Evolutionary conservation across 768 basidiomycete genomes (phyloP).

Genomic region (Pisolithus tinctorius): DNA sequence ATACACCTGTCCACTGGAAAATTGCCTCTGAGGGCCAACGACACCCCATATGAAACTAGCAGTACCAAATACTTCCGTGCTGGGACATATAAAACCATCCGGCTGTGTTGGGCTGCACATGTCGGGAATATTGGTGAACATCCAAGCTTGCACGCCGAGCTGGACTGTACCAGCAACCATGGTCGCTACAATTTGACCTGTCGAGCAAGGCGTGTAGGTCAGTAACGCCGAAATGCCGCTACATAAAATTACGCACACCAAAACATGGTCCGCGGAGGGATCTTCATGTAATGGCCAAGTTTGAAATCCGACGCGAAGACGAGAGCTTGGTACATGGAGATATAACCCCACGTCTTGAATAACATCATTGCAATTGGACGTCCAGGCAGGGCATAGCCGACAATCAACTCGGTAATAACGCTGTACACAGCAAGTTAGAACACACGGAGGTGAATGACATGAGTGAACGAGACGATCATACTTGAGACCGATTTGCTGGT

Average conservation of each 20-base stretch:
- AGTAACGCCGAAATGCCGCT: neutral
- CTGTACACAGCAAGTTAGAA: neutral
- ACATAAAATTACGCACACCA: conserved; percentile 27
- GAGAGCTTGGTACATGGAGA: conserved; percentile 59
- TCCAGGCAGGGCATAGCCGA: conserved; percentile 52
- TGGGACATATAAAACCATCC: conserved; percentile 65
- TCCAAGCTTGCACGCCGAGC: conserved; percentile 61
- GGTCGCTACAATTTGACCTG: conserved; percentile 52
- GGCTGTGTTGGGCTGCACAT: conserved; percentile 25
- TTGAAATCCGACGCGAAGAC: conserved; percentile 74
- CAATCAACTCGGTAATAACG: conserved; percentile 70
- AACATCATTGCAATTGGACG: conserved; percentile 74
- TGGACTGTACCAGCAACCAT: conserved; percentile 61
- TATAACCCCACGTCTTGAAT: conserved; percentile 68
- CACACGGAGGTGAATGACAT: neutral
- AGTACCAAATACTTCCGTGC: conserved; percentile 68
- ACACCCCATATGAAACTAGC: conserved; percentile 80
- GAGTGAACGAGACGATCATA: neutral
- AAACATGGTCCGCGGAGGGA: conserved; percentile 66
- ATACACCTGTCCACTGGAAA: conserved; percentile 60
- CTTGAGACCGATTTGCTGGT: conserved; percentile 63
- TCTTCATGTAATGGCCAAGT: conserved; percentile 68
- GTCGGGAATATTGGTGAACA: conserved; percentile 37
- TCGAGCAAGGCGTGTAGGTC: neutral
- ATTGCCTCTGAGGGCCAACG: conserved; percentile 67